phyloP scores from a whole-genome alignment of 805 yeast genomes.

The Vanderwaltozyma tropicalis region DNA sequence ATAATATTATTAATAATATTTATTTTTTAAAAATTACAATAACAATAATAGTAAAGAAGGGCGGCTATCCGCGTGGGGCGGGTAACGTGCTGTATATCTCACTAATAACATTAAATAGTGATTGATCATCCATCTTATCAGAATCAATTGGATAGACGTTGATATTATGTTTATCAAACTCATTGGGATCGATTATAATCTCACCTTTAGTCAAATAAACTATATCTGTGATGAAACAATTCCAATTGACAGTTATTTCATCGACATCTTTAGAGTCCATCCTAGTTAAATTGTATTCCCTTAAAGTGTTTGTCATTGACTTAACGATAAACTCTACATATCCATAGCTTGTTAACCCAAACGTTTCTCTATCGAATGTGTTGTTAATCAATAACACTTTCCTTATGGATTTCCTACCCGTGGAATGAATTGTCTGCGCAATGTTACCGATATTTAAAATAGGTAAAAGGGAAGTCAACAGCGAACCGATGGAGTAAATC shows the following conservation, averaged over 20 bases:
- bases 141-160: constrained; percentile 31
- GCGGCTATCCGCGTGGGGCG: no score
- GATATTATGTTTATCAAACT: constrained; percentile 36
- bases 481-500: constrained; percentile 74
- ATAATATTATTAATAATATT: no score
- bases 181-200: constrained; percentile 38
- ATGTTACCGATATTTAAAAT: constrained; percentile 64
- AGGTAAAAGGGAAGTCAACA: constrained; percentile 82
- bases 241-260: constrained; percentile 26
- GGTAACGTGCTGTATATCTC: constrained; percentile 6
- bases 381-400: constrained; percentile 68
- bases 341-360: constrained; percentile 49
- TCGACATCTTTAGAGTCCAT: no score
- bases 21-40: no score
- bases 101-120: constrained; percentile 9
- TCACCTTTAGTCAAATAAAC: constrained; percentile 43
- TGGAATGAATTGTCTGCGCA: constrained; percentile 43
- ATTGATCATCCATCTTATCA: constrained; percentile 16
- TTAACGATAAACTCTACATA: constrained; percentile 43
- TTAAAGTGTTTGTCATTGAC: constrained; percentile 21
- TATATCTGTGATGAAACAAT: constrained; percentile 51
- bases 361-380: constrained; percentile 68
- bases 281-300: constrained; percentile 10
- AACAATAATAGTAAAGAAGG: no score
- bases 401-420: constrained; percentile 13